Evolutionary conservation across 164 flowering plant species (phyloP), one percentile per base, ranked within the genome.

Genomic region (Amborella trichopoda): DNA sequence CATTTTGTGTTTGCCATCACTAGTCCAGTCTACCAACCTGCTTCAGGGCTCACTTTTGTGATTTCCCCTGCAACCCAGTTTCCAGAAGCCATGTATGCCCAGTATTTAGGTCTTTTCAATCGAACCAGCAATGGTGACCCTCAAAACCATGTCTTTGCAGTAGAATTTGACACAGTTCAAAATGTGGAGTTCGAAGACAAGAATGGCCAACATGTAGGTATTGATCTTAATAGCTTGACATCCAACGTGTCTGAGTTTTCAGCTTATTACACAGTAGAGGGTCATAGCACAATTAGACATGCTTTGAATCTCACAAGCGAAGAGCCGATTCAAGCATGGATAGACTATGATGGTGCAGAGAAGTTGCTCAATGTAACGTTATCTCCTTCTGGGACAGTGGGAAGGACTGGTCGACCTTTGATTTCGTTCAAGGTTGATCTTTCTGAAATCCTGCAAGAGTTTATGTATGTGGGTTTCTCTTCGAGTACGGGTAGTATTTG

Each of bases 381-480:
- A n/a, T 41, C 45, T 16, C 45, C 45, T 6, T 6, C 14, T 9
- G 21, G 21, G 12, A 19, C 11, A 14, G 24, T 26, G 0, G n/a
- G 16, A 17, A 45, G 27, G 48, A 28, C 48, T 4, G 16, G 16
- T 23, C 16, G 16, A 18, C 48, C 48, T 2, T 33, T 45, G 14
- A 18, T 45, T 13, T 45, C 48, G 6, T 25, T 11, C 5, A n/a
- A 17, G 4, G 3, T 25, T 20, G 30, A 45, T 16, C 48, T 45
- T 3, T 45, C 48, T 33, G 25, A n/a, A 1, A n/a, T 41, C 1
- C 10, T 41, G 8, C 12, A 41, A 18, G 45, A 41, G 9, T 20
- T 5, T 11, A 41, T 41, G 45, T 41, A 41, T 20, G 45, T 41
- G 19, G 45, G 28, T 18, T 44, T 44, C 27, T 44, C 28, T 10